These are phyloP conservation scores for Austroboletus novae-zelandiae DNA, from an alignment of 1,284 basidiomycete genomes.

Conservation along the genomic window DNA sequence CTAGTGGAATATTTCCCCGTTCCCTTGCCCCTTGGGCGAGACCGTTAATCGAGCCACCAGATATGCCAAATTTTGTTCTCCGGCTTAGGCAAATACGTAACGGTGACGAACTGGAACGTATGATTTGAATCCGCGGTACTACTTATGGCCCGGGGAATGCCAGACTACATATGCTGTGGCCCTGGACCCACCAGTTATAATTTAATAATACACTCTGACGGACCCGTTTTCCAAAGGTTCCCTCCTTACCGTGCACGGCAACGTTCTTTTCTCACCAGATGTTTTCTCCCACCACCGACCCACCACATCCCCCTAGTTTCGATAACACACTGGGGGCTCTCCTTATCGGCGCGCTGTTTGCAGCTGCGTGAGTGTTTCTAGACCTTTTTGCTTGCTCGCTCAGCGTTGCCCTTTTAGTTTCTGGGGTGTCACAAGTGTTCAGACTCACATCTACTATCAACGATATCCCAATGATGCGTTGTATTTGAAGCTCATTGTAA, in stretches of 20 bases:
- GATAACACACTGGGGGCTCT: conserved; percentile 49
- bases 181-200: not conserved
- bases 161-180: not conserved
- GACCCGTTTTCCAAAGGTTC: not conserved
- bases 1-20: too few relatives aligned
- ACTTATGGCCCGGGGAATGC: too few relatives aligned
- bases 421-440: conserved; percentile 56
- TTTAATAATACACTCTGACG: conserved; percentile 1
- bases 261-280: not conserved
- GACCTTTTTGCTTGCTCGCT: not conserved
- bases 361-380: conserved; percentile 38
- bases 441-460: conserved; percentile 52
- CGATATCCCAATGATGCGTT: conserved; percentile 38
- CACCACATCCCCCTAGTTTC: conserved; percentile 2
- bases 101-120: too few relatives aligned
- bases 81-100: too few relatives aligned
- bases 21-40: too few relatives aligned
- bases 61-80: too few relatives aligned
- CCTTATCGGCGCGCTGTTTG: conserved; percentile 45
- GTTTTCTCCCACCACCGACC: conserved; percentile 2
- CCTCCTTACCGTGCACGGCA: not conserved
- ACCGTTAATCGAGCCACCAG: too few relatives aligned
- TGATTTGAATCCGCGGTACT: too few relatives aligned
- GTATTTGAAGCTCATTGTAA: conserved; percentile 40
- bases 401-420: conserved; percentile 35